Percentiles rank a stretch among this genome's conserved stretches.
These are phyloP conservation scores for Lactarius quietus DNA, from an alignment of 768 basidiomycete species.

Conservation along the genomic window DNA sequence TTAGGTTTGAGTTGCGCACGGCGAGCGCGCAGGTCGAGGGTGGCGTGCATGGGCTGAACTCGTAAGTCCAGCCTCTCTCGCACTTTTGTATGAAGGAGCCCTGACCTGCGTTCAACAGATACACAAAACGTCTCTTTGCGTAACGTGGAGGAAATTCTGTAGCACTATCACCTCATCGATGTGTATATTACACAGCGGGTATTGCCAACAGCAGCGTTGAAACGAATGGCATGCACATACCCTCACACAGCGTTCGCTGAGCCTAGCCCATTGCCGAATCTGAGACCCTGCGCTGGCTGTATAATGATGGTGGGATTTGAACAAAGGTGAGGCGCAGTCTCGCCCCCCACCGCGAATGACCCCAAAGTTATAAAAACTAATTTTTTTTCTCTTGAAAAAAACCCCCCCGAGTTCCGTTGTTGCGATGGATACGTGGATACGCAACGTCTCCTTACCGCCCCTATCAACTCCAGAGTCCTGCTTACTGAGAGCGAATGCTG, in stretches of 20 bases:
- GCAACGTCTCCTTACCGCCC: too few relatives aligned
- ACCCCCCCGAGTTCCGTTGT: background rate
- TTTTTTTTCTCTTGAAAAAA: too few relatives aligned
- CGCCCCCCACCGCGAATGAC: background rate
- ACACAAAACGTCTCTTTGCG: conserved; percentile 55
- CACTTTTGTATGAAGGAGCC: background rate
- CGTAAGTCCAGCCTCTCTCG: conserved; percentile 52
- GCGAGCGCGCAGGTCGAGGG: conserved; percentile 96
- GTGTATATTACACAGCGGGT: background rate
- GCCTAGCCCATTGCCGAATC: background rate
- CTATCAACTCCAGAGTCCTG: too few relatives aligned
- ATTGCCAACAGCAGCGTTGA: background rate
- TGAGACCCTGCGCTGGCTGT: background rate
- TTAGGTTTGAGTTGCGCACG: conserved; percentile 92
- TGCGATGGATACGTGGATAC: background rate
- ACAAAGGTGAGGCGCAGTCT: background rate
- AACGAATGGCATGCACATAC: background rate
- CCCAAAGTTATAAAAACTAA: background rate
- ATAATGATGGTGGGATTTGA: background rate
- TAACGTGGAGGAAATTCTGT: conserved; percentile 4
- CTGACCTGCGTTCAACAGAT: conserved; percentile 35
- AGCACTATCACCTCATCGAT: background rate
- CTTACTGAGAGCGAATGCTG: background rate
- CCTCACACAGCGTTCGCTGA: background rate
- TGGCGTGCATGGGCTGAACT: conserved; percentile 92